Conservation (phyloP, 352 stramenopile species). For the Phytopythium mirpurense region DNA sequence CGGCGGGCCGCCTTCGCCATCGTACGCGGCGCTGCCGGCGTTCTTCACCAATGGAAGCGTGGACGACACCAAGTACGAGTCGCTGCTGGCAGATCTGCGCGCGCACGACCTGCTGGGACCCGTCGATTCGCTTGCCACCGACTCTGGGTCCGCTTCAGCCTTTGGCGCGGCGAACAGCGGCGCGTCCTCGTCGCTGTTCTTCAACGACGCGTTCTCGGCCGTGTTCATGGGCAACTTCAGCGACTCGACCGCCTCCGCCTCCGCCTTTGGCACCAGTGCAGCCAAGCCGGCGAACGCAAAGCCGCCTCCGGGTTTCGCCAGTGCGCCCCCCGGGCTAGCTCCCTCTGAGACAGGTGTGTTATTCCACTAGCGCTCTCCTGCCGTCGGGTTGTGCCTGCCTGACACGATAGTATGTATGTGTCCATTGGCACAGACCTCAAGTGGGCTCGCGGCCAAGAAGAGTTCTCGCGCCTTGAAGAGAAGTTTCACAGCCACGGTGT, state of each 20-base stretch:
- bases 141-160: slow-evolving; percentile 5
- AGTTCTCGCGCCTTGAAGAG: slow-evolving; percentile 59
- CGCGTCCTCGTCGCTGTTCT: slow-evolving; percentile 72
- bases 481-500: slow-evolving; percentile 25
- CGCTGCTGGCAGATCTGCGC: slow-evolving; percentile 73
- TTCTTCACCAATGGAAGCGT: slow-evolving; percentile 81
- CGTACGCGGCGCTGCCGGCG: slow-evolving; percentile 44
- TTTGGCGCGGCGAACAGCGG: slow-evolving; percentile 9
- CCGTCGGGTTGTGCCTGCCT: too few relatives aligned
- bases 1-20: slow-evolving; percentile 4
- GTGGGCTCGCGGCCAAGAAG: slow-evolving; percentile 71
- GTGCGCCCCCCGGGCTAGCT: slow-evolving; percentile 44
- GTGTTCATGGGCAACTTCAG: slow-evolving; percentile 81
- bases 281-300: neutral
- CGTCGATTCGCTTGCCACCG: slow-evolving; percentile 25
- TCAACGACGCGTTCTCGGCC: slow-evolving; percentile 82
- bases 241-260: slow-evolving; percentile 16
- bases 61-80: slow-evolving; percentile 87
- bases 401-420: too few relatives aligned
- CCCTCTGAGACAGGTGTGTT: slow-evolving; percentile 42
- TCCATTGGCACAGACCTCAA: slow-evolving; percentile 67
- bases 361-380: too few relatives aligned
- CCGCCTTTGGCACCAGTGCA: slow-evolving; percentile 6
- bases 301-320: slow-evolving; percentile 48
- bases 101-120: slow-evolving; percentile 79